Conservation (phyloP, 768 basidiomycete species). For the Boletus tomentosulus region DNA sequence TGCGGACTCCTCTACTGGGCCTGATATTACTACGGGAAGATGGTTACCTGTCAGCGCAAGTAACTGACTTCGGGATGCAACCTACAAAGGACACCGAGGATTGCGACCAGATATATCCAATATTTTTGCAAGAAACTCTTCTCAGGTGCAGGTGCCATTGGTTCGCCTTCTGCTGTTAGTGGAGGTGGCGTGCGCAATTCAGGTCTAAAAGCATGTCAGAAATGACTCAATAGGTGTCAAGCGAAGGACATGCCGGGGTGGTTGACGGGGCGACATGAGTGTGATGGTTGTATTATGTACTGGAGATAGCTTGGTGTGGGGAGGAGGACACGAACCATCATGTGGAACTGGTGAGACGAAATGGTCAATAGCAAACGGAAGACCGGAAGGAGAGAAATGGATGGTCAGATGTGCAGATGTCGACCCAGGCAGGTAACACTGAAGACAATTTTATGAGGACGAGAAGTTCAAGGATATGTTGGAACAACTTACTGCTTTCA, state of each 20-base stretch:
- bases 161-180: slow-evolving; percentile 61
- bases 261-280: slow-evolving; percentile 42
- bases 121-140: slow-evolving; percentile 86
- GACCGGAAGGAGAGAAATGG: slow-evolving; percentile 43
- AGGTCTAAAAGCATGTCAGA: slow-evolving; percentile 43
- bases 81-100: slow-evolving; percentile 57
- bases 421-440: slow-evolving; percentile 66
- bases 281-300: slow-evolving; percentile 51
- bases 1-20: slow-evolving; percentile 27
- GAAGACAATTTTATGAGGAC: slow-evolving; percentile 4
- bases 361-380: slow-evolving; percentile 68
- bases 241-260: slow-evolving; percentile 50
- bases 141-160: slow-evolving; percentile 56
- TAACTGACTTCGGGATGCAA: slow-evolving; percentile 8
- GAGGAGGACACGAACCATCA: slow-evolving; percentile 56
- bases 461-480: slow-evolving; percentile 35
- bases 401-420: slow-evolving; percentile 55
- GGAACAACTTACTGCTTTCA: slow-evolving; percentile 49
- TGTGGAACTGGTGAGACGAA: slow-evolving; percentile 66
- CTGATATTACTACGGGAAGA: slow-evolving; percentile 23
- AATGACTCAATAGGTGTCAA: background rate
- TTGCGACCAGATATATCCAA: slow-evolving; percentile 75
- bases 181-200: slow-evolving; percentile 65
- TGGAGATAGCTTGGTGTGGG: slow-evolving; percentile 25
- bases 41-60: background rate